Evolutionary conservation across 257 asterid species (phyloP).

Genomic region (Echium plantagineum): DNA sequence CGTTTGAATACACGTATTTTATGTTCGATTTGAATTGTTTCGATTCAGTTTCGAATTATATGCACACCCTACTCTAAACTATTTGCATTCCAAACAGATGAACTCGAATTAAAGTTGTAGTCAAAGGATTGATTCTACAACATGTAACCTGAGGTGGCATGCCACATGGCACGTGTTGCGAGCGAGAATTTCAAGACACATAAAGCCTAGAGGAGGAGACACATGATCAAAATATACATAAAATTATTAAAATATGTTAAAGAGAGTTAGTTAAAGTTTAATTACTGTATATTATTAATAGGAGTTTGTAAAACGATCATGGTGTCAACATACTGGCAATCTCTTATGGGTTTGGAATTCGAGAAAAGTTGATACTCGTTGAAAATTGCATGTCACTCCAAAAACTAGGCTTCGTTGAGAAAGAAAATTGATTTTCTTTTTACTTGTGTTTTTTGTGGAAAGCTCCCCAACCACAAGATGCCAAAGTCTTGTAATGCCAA

Average conservation of each 20-base stretch:
- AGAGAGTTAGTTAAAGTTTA: slow-evolving; percentile 10
- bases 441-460: too few relatives aligned
- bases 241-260: too few relatives aligned
- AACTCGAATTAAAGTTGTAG: not conserved
- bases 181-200: slow-evolving; percentile 27
- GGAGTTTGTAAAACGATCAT: slow-evolving; percentile 19
- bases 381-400: slow-evolving; percentile 7
- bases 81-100: too few relatives aligned
- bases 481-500: too few relatives aligned
- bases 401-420: slow-evolving; percentile 12
- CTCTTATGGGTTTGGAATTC: slow-evolving; percentile 16
- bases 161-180: slow-evolving; percentile 34
- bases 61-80: too few relatives aligned
- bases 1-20: too few relatives aligned
- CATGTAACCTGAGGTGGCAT: slow-evolving; percentile 11
- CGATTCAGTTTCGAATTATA: too few relatives aligned
- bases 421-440: not conserved
- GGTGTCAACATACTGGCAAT: slow-evolving; percentile 11
- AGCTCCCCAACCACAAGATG: too few relatives aligned
- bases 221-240: slow-evolving; percentile 1
- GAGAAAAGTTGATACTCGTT: slow-evolving; percentile 18
- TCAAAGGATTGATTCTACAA: not conserved
- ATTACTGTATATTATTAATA: slow-evolving; percentile 15
- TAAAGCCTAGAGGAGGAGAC: slow-evolving; percentile 45
- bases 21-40: too few relatives aligned